Conservation (phyloP, 164 flowering plant genomes). For the Paratinospora sagittata region DNA sequence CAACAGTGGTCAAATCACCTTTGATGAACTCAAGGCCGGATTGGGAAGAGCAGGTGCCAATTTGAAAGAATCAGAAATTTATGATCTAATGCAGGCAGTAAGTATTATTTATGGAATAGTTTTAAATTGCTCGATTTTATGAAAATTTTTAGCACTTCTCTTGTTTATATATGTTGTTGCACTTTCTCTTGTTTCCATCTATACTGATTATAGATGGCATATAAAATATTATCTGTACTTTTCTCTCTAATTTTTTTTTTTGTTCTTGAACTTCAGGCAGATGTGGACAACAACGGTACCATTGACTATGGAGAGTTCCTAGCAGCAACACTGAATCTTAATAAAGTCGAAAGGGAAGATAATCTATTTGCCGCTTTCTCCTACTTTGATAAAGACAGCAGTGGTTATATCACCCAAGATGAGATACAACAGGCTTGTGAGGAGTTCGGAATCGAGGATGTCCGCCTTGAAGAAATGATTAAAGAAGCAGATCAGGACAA, state of each 20-base stretch:
- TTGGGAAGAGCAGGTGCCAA: conserved; percentile 70
- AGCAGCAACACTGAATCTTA: conserved; percentile 69
- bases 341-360: conserved; percentile 60
- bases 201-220: neutral
- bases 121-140: neutral
- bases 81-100: conserved; percentile 79
- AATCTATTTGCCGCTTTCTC: conserved; percentile 66
- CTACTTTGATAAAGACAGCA: conserved; percentile 81
- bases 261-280: conserved; percentile 44
- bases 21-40: conserved; percentile 80
- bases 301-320: conserved; percentile 77
- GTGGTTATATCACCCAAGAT: conserved; percentile 73
- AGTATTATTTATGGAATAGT: conserved; percentile 23
- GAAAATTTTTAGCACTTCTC: neutral
- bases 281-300: conserved; percentile 68
- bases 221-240: too few species aligned
- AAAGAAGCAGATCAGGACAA: conserved; percentile 66
- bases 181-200: neutral
- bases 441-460: conserved; percentile 57
- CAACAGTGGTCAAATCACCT: conserved; percentile 82
- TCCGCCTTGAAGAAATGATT: conserved; percentile 60
- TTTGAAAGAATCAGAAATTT: conserved; percentile 70
- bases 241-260: neutral
- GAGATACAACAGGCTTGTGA: conserved; percentile 75
- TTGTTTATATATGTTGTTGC: neutral